phyloP scores from a whole-genome alignment of 2,329 filamentous ascomycete species.

The Lasiodiplodia gonubiensis region DNA sequence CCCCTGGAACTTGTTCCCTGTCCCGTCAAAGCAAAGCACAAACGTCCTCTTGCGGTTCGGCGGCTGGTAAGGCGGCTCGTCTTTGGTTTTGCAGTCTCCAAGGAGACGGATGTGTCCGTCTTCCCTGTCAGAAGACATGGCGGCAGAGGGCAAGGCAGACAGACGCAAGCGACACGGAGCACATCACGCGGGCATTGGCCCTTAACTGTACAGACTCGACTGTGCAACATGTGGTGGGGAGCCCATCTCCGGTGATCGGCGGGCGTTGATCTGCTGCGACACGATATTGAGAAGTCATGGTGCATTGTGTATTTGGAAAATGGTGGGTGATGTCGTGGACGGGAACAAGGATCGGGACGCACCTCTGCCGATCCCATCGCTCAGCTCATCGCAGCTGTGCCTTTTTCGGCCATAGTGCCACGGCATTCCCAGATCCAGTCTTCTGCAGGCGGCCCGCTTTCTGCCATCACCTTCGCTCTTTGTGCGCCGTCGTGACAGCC shows the following conservation, averaged over 20 bases:
- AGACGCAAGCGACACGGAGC: no score
- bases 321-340: not conserved
- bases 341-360: not conserved
- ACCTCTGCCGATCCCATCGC: not conserved
- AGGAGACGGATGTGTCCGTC: constrained; percentile 3
- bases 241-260: not conserved
- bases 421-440: not conserved
- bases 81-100: not conserved
- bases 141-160: not conserved
- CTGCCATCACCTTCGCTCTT: not conserved
- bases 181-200: not conserved
- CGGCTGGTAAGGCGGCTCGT: not conserved
- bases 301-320: not conserved
- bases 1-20: constrained; percentile 33
- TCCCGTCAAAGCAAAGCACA: constrained; percentile 51
- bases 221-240: not conserved
- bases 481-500: not conserved
- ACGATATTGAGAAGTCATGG: not conserved
- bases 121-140: constrained; percentile 5
- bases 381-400: not conserved
- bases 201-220: constrained; percentile 3
- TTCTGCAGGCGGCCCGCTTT: not conserved
- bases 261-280: not conserved
- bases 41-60: constrained; percentile 58
- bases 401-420: not conserved